Conservation (phyloP, 2,329 filamentous ascomycete species). For the Mollisia scopiformis region DNA sequence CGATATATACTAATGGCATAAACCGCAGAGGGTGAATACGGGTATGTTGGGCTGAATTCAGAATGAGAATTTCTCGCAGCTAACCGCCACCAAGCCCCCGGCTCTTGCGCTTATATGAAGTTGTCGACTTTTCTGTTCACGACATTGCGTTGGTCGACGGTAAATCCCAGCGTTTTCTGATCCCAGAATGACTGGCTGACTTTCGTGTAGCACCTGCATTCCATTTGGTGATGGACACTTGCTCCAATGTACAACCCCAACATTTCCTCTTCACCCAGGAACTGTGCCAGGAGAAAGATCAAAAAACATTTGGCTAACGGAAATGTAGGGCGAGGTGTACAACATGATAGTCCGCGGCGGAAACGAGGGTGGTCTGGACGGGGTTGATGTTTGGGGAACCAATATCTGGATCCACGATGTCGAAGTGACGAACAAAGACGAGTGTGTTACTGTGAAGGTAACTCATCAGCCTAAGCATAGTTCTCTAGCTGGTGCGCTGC, state of each 20-base stretch:
- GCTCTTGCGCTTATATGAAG: slow-evolving; percentile 22
- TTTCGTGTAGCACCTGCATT: no score
- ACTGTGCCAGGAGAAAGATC: no score
- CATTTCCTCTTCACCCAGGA: no score
- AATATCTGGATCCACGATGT: slow-evolving; percentile 63
- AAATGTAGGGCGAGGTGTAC: slow-evolving; percentile 53
- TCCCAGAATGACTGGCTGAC: background rate
- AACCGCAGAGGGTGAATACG: no score
- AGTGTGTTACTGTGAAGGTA: slow-evolving; percentile 58
- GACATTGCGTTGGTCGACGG: slow-evolving; percentile 30
- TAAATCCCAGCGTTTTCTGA: slow-evolving; percentile 42
- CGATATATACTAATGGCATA: no score
- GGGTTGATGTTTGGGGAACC: slow-evolving; percentile 55
- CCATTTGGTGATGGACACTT: no score
- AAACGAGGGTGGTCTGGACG: slow-evolving; percentile 55
- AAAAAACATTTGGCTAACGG: no score
- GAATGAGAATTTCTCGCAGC: no score
- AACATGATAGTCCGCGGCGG: slow-evolving; percentile 58
- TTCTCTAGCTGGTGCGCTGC: background rate
- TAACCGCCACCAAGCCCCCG: no score
- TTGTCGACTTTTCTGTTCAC: slow-evolving; percentile 28
- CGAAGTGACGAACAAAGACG: slow-evolving; percentile 65
- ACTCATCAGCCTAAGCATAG: no score
- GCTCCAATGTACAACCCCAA: no score
- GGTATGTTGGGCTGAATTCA: no score